Base-by-base conservation (phyloP, 2,329 filamentous ascomycete species). In the Albophoma yamanashiensis region DNA sequence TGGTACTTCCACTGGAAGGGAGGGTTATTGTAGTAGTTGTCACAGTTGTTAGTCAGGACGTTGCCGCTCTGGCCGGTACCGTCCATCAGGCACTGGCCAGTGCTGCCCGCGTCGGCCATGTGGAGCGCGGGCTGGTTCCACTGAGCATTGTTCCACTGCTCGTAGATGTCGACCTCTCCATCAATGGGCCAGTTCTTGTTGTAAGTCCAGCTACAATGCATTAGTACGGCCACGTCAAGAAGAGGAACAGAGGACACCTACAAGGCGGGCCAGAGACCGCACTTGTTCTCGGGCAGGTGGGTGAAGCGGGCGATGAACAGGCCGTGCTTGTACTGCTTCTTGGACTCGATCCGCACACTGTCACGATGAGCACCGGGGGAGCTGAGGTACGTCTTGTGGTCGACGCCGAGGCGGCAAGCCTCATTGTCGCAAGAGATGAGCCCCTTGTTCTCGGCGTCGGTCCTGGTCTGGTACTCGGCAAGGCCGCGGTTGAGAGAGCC, bases 231-330 rank as follows among this genome's bases (percentile, higher is more conserved):
- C 4, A 8, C 2, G 27, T 20, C 55, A 9, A 52, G 9, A 22
- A 17, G 39, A 14, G 31, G 20, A 45, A 12, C 11, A 4, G 22
- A 31, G 27, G 15, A 12, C 27, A 67, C 75, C 73, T 75, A 83
- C 79, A 87, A 79, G 74, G 88, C 86, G 4, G 89, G 89, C 89
- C 89, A 92, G 9, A 82, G 79, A 57, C 89, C 88, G 66, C 89
- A 91, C 52, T 79, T 75, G 12, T 80, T 78, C 59, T 76, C 78
- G 38, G 89, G 88, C 74, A 92, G 85, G 67, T 91, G 87, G 17
- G 75, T 78, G 64, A 91, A 82, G 68, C 90, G 85, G 53, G 87
- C 77, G 52, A 92, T 83, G 67, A 91, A 81, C 36, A 91, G 82
- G 34, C 86, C 88, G 60, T 84, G 78, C 63, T 79, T 83, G 74